Base-by-base conservation (phyloP, 352 stramenopile species). In the Pythium insidiosum region DNA sequence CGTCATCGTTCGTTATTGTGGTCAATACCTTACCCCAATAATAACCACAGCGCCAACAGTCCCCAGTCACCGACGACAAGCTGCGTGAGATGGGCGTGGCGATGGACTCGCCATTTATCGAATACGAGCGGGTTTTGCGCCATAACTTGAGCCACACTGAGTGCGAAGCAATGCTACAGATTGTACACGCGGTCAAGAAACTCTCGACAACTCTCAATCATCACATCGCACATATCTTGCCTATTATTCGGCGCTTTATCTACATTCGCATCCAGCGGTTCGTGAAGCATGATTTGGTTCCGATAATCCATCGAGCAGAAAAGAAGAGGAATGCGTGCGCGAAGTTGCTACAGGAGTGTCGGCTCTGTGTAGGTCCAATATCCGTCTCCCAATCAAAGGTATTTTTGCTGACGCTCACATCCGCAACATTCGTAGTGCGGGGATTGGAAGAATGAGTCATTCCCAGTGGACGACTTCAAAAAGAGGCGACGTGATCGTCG, bases 271-370 rank as follows among this genome's bases (percentile, higher is more conserved):
- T 87, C 16, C 84, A 95, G 49, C 46, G 66, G 22, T 86, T 94
- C 50, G 56, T 84, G 5, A 77, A 93, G 53, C 69, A 84, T 43
- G 78, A 73, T 6, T 46, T 93, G 0, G 43, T 93, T 18, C 66
- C 78, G 7, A 77, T 92, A 22, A 50, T 95, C 0, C 83, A 95
- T 50, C 56, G 80, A 44, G 71, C 84, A 11, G 79, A 95, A 49
- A 95, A 95, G 53, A 79, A 86, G 6, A 89, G 86, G 20, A 42
- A 86, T 2, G 51, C 56, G 5, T 83, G 82, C 45, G 57, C 75
- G 4, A 83, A 74, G 33, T 39, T 72, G 2, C 53, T 95, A 15
- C 74, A 93, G 28, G 75, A 94, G 24, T 54, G 90, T 36, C 66
- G 76, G 21, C 42, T 70, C 24, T 63, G 76, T 42, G 79, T 90